Evolutionary conservation across 768 basidiomycete genomes (phyloP).

Genomic region (Lentinula lateritia): DNA sequence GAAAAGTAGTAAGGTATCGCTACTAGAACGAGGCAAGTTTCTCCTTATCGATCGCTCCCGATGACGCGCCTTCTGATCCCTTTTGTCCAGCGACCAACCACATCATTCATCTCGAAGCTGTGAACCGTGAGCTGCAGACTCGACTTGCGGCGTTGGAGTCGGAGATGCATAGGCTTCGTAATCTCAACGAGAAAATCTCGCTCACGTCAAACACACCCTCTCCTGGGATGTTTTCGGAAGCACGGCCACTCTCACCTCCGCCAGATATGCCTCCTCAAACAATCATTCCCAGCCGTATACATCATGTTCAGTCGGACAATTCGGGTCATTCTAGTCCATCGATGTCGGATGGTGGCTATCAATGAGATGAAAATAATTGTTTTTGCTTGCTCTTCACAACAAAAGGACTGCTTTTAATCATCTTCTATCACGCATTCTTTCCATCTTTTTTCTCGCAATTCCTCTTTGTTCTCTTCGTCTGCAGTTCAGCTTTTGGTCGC

Average conservation of each 20-base stretch:
- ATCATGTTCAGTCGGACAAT: constrained; percentile 56
- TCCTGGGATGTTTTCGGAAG: constrained; percentile 38
- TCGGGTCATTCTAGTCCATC: constrained; percentile 40
- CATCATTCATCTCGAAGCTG: constrained; percentile 66
- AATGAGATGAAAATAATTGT: background rate
- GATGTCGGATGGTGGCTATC: constrained; percentile 33
- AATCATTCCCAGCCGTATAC: constrained; percentile 44
- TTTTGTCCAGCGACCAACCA: constrained; percentile 64
- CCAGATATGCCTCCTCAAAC: constrained; percentile 43
- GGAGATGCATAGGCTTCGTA: constrained; percentile 66
- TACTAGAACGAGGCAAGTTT: constrained; percentile 76
- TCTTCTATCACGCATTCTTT: background rate
- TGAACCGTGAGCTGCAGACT: constrained; percentile 65
- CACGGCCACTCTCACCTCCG: constrained; percentile 60
- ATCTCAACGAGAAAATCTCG: constrained; percentile 81
- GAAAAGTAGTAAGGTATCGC: constrained; percentile 86
- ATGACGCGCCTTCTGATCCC: constrained; percentile 5
- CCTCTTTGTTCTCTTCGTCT: constrained; percentile 1
- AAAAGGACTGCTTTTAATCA: background rate
- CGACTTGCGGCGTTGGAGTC: constrained; percentile 61
- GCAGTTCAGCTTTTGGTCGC: constrained; percentile 5
- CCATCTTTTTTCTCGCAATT: background rate
- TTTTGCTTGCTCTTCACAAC: background rate
- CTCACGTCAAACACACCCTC: constrained; percentile 51
- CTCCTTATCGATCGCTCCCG: constrained; percentile 7